Percentiles rank a stretch among this genome's conserved stretches.
Conservation (phyloP, 108 stramenopile genomes). For the Aurantiochytrium sp. region DNA sequence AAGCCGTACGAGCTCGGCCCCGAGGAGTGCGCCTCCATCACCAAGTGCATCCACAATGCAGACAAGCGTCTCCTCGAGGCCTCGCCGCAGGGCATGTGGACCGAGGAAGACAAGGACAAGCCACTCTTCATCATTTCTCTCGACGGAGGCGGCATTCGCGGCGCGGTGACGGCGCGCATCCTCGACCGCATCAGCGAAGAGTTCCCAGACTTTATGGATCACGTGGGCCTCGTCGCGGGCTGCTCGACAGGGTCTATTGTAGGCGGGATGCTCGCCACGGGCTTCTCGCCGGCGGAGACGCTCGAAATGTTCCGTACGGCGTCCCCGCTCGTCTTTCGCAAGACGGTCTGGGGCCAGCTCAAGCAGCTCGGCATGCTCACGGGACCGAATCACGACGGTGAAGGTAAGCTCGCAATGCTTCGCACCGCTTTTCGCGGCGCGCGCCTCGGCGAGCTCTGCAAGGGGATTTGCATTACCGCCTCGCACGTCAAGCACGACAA, state of each 20-base stretch:
- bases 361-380: background rate
- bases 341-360: background rate
- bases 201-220: background rate
- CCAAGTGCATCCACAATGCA: background rate
- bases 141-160: slow-evolving; percentile 25
- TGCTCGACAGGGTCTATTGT: slow-evolving; percentile 18
- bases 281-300: background rate
- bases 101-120: background rate
- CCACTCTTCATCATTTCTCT: slow-evolving; percentile 15
- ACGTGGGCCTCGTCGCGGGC: slow-evolving; percentile 10
- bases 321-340: slow-evolving; percentile 14
- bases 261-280: background rate
- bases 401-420: background rate
- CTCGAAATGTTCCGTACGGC: background rate
- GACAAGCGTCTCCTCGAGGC: background rate
- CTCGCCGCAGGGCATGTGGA: background rate
- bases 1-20: background rate
- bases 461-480: background rate
- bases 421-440: background rate
- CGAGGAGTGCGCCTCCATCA: background rate
- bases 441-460: background rate
- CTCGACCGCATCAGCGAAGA: slow-evolving; percentile 16
- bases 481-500: slow-evolving; percentile 11
- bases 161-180: background rate
- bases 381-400: background rate